Evolutionary conservation across 2,329 filamentous ascomycete species (phyloP), one percentile per base, ranked within the genome.

Genomic region (Xylaria sp.): DNA sequence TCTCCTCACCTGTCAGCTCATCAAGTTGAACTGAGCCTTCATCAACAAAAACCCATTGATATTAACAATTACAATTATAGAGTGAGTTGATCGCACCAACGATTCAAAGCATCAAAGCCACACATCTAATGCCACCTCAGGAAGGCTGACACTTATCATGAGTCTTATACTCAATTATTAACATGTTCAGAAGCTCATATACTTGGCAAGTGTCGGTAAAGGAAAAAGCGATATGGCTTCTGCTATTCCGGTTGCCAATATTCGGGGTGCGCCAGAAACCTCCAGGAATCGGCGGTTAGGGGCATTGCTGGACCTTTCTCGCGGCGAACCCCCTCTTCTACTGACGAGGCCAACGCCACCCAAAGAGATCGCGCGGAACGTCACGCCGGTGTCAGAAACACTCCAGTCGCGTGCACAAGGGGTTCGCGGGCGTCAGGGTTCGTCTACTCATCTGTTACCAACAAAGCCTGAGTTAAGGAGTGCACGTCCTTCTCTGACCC

Each of bases 371-470:
- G 69, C 69, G 48, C 68, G 60, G 57, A 59, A 56, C 18, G 61
- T 63, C 3, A 30, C 59, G 52, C 59, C 58, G 5, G 46, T 52
- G 23, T 52, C 65, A 23, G 62, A 70, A 59, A 69, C 54, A 13
- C 57, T 63, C 16, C 71, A 68, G 42, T 54, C 63, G n/a, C 71
- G 63, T 54, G 52, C 60, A 44, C 66, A 72, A 57, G 63, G 59
- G 9, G 76, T 71, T 65, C 74, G 71, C 55, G 72, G 76, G 63
- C 74, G 76, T 8, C 75, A 76, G 56, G 72, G 70, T 37, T 63
- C 67, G 13, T 65, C 72, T 9, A 46, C 68, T 10, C 70, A 72
- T 16, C 69, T 65, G 52, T 37, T 50, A 51, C 39, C 66, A 35
- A 52, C 53, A 19, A 59, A 61, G 5, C 58, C 58, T 47, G 55